These are phyloP conservation scores for Ramichloridium luteum DNA, from an alignment of 2,329 filamentous ascomycete species.

Conservation along the genomic window DNA sequence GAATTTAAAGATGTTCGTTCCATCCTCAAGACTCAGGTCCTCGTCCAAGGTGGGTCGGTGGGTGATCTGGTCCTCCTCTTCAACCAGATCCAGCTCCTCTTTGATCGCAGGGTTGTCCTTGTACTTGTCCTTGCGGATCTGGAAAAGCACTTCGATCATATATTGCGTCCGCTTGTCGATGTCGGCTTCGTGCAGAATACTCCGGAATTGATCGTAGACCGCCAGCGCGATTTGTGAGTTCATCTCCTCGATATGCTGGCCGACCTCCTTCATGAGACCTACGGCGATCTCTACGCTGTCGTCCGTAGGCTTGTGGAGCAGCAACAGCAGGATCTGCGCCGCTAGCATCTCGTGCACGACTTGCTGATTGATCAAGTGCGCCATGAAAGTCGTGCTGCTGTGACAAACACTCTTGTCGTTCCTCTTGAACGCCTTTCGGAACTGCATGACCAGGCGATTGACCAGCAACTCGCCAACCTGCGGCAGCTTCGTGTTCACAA, in stretches of 20 bases:
- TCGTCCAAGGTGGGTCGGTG: slow-evolving; percentile 75
- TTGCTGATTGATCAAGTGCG: slow-evolving; percentile 91
- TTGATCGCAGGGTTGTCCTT: slow-evolving; percentile 85
- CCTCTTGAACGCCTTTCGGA: slow-evolving; percentile 86
- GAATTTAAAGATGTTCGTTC: slow-evolving; percentile 89
- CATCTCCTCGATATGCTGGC: slow-evolving; percentile 92
- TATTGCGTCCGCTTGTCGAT: slow-evolving; percentile 99
- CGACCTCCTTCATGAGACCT: slow-evolving; percentile 81
- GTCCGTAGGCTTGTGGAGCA: slow-evolving; percentile 90
- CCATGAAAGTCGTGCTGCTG: slow-evolving; percentile 85
- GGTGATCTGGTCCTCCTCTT: slow-evolving; percentile 97
- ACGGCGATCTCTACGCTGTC: slow-evolving; percentile 98
- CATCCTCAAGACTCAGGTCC: slow-evolving; percentile 72
- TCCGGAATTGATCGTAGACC: slow-evolving; percentile 92
- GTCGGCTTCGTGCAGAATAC: slow-evolving; percentile 88
- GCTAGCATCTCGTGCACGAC: slow-evolving; percentile 89
- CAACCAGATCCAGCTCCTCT: slow-evolving; percentile 87
- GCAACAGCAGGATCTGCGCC: slow-evolving; percentile 80
- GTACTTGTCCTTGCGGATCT: slow-evolving; percentile 90
- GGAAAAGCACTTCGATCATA: slow-evolving; percentile 96
- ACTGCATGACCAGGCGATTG: slow-evolving; percentile 76
- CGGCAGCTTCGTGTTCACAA: slow-evolving; percentile 94
- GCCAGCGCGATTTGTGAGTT: slow-evolving; percentile 73
- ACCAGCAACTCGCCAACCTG: slow-evolving; percentile 86
- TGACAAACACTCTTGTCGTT: slow-evolving; percentile 96